Evolutionary conservation across 176 grass and related monocot genomes (phyloP), one percentile per base, ranked within the genome.

Genomic region (Aegilops sharonensis): DNA sequence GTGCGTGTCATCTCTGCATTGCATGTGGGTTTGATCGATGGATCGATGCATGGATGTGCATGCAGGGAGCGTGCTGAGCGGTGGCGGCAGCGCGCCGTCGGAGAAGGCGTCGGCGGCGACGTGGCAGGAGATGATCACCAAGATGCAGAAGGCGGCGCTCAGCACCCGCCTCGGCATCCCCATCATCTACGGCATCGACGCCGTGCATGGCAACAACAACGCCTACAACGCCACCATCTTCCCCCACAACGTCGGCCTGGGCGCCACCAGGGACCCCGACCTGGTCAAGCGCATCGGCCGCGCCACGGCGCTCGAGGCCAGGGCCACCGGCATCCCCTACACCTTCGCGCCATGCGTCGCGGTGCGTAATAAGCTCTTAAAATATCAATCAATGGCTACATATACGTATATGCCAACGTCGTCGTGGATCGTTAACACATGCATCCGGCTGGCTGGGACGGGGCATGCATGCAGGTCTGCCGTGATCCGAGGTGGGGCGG

Each of bases 241-340:
- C 82, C 95, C 95, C 31, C 95, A 94, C 85, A 94, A 97, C 86
- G 37, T 97, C 84, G 95, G 91, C 43, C 95, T 97, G 56, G 92
- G 95, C 60, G 95, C 92, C 62, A 95, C 95, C 66, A 15, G 95
- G 56, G 95, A 97, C 77, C 89, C 92, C 27, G 37, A 34, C 3
- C 79, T 97, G 4, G 89, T 97, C 23, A 97, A 87, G 87, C 66
- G n/a, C 70, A 81, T 97, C 85, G 95, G 91, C 4, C 85, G 92
- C 45, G 89, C 91, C 73, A 97, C 95, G 8, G 95, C 92, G 17
- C 85, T 88, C 59, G 95, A 97, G 92, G 80, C 86, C 63, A 84
- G 95, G 78, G 95, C 92, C 18, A 95, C 95, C 36, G 92, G 92
- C 65, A 95, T 97, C 90, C 89, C 92, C n/a, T 97, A 97, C 86